Evolutionary conservation across 2,329 filamentous ascomycete species (phyloP).

Genomic region (Epichloe hybrida): DNA sequence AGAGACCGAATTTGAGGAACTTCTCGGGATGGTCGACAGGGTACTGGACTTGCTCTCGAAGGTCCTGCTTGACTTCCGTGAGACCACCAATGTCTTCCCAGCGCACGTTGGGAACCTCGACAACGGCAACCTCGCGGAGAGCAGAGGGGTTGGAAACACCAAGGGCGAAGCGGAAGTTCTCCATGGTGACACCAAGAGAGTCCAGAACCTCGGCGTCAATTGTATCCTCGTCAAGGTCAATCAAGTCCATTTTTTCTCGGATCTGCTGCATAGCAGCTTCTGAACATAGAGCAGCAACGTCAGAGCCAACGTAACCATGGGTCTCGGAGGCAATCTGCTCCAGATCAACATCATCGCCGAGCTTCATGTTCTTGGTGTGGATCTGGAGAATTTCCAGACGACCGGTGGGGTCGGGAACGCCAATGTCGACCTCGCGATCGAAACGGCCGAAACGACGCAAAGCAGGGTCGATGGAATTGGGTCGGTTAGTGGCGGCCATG

Average conservation of each 20-base stretch:
- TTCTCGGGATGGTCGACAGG: constrained; percentile 98
- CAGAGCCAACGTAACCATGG: constrained; percentile 96
- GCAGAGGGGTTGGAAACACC: constrained; percentile 98
- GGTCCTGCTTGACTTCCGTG: constrained; percentile 96
- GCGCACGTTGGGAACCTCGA: constrained; percentile 97
- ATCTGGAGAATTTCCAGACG: constrained; percentile 98
- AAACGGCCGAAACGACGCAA: constrained; percentile 97
- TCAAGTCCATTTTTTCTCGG: constrained; percentile 99
- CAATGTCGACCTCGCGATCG: constrained; percentile 97
- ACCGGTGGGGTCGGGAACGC: constrained; percentile 92
- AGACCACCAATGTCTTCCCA: constrained; percentile 99
- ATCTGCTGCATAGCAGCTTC: constrained; percentile 99
- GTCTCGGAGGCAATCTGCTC: constrained; percentile 96
- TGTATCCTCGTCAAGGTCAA: constrained; percentile 96
- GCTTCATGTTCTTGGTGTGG: constrained; percentile 99
- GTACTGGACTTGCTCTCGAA: constrained; percentile 97
- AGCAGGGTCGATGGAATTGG: constrained; percentile 96
- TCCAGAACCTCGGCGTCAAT: constrained; percentile 98
- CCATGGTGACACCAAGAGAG: constrained; percentile 96
- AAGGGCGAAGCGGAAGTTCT: constrained; percentile 98
- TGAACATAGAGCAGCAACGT: constrained; percentile 95
- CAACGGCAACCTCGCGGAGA: constrained; percentile 94
- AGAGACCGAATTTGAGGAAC: constrained; percentile 99
- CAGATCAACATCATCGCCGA: constrained; percentile 89
- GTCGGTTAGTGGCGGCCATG: constrained; percentile 97